Evolutionary conservation across 2,329 filamentous ascomycete genomes (phyloP).

Genomic region (Phyllachora maydis): DNA sequence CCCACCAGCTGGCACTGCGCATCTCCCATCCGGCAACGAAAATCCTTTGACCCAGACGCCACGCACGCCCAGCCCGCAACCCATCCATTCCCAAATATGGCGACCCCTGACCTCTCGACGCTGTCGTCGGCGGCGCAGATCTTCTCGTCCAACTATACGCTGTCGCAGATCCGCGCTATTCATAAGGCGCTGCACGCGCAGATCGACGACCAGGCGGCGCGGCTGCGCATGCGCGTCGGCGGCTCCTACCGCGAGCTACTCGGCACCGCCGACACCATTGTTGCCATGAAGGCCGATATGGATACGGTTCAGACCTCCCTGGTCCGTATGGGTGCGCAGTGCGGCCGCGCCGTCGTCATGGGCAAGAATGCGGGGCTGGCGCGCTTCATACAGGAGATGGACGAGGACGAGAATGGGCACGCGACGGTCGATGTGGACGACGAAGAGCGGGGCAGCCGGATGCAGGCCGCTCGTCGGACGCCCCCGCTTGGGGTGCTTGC

Average conservation of each 20-base stretch:
- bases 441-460: slow-evolving; percentile 8
- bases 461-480: no score
- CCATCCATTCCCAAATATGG: slow-evolving; percentile 11
- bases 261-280: slow-evolving; percentile 83
- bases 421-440: no score
- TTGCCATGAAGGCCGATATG: slow-evolving; percentile 69
- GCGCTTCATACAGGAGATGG: slow-evolving; percentile 16
- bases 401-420: slow-evolving; percentile 8
- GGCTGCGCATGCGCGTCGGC: slow-evolving; percentile 42
- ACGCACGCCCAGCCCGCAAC: no score
- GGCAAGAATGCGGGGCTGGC: slow-evolving; percentile 39
- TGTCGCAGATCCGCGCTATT: slow-evolving; percentile 42
- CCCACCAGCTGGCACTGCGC: not conserved
- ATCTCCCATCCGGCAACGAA: no score
- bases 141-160: slow-evolving; percentile 30
- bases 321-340: slow-evolving; percentile 51
- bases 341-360: slow-evolving; percentile 51
- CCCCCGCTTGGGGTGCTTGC: slow-evolving; percentile 16
- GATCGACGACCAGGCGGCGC: slow-evolving; percentile 40
- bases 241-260: slow-evolving; percentile 71
- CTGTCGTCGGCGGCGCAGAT: slow-evolving; percentile 30
- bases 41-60: no score
- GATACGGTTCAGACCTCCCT: slow-evolving; percentile 52
- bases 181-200: slow-evolving; percentile 36
- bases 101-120: slow-evolving; percentile 22